Evolutionary conservation across 805 yeast genomes (phyloP).

Genomic region (Myxozyma monticola): DNA sequence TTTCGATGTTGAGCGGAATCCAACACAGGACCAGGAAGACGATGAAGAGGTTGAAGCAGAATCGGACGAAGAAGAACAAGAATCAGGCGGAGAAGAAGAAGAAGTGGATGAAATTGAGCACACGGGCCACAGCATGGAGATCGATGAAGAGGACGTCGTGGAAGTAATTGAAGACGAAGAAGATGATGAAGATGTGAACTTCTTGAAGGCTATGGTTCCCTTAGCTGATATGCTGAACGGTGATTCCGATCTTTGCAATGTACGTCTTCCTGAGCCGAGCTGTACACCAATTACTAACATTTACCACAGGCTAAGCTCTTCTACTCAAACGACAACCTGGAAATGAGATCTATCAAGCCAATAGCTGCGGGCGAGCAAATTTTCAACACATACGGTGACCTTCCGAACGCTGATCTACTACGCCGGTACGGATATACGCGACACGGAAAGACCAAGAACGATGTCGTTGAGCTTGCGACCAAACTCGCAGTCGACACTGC

Average conservation of each 20-base stretch:
- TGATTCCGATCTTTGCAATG: slow-evolving; percentile 74
- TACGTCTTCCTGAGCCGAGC: slow-evolving; percentile 43
- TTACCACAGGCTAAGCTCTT: slow-evolving; percentile 36
- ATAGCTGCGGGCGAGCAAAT: slow-evolving; percentile 72
- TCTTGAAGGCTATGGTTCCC: slow-evolving; percentile 84
- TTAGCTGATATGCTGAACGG: slow-evolving; percentile 90
- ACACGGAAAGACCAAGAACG: slow-evolving; percentile 45
- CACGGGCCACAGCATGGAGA: slow-evolving; percentile 3
- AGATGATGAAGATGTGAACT: slow-evolving; percentile 40
- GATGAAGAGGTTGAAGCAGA: slow-evolving; percentile 39
- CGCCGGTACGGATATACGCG: slow-evolving; percentile 87
- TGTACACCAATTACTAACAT: neutral
- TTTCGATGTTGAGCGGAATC: slow-evolving; percentile 65
- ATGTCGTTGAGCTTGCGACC: slow-evolving; percentile 74
- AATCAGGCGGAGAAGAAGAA: slow-evolving; percentile 32
- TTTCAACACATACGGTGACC: slow-evolving; percentile 85
- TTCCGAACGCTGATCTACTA: slow-evolving; percentile 85
- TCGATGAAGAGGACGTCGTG: slow-evolving; percentile 20
- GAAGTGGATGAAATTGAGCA: slow-evolving; percentile 41
- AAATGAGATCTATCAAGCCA: slow-evolving; percentile 67
- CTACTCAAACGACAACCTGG: slow-evolving; percentile 44
- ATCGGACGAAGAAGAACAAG: slow-evolving; percentile 21
- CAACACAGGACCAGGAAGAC: slow-evolving; percentile 35
- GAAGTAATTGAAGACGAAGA: slow-evolving; percentile 28
- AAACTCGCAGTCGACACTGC: slow-evolving; percentile 42